phyloP scores from a whole-genome alignment of 2,329 filamentous ascomycete species.

The Huntiella omanensis region DNA sequence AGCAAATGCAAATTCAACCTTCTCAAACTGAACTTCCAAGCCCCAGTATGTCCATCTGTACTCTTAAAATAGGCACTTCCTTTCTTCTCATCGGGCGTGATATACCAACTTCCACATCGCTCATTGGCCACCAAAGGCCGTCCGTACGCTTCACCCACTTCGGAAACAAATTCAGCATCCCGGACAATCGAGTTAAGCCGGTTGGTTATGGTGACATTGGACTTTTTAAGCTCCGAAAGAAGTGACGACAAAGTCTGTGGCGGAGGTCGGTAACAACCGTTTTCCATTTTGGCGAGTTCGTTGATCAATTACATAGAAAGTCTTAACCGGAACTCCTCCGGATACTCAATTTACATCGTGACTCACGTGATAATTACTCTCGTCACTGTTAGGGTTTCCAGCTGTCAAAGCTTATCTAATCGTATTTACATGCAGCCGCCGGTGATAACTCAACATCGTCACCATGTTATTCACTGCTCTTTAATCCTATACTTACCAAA shows the following conservation, averaged over 20 bases:
- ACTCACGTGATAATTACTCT: too few species aligned
- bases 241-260: conserved; percentile 50
- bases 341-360: too few species aligned
- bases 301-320: neutral
- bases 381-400: too few species aligned
- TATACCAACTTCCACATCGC: conserved; percentile 92
- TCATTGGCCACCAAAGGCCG: conserved; percentile 80
- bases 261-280: conserved; percentile 19
- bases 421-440: neutral
- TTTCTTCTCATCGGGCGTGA: conserved; percentile 42
- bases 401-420: neutral
- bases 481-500: too few species aligned
- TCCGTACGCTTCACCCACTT: conserved; percentile 33
- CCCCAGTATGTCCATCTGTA: conserved; percentile 79
- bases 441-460: neutral
- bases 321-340: too few species aligned
- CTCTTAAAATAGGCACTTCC: conserved; percentile 92
- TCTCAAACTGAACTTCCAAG: conserved; percentile 78
- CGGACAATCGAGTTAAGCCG: conserved; percentile 59
- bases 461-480: too few species aligned
- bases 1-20: conserved; percentile 72
- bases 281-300: neutral
- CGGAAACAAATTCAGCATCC: conserved; percentile 57
- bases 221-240: conserved; percentile 51
- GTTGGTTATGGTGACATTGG: conserved; percentile 53